Evolutionary conservation across 352 stramenopile genomes (phyloP).

Genomic region (Achlya hypogyna): DNA sequence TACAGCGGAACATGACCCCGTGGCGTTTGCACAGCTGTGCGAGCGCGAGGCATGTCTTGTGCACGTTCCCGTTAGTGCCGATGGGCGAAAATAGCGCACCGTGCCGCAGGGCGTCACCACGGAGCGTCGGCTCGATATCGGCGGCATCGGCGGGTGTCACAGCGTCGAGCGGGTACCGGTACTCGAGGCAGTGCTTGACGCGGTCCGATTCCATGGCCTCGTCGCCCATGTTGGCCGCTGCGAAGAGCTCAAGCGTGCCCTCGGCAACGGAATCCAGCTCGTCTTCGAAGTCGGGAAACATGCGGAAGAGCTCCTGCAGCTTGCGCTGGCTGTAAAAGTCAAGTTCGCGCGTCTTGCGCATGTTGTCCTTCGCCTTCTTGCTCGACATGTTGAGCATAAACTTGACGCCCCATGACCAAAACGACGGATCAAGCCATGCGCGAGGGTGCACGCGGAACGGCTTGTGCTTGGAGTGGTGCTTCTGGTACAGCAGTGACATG

Average conservation of each 20-base stretch:
- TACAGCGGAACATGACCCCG: constrained; percentile 84
- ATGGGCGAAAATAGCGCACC: constrained; percentile 72
- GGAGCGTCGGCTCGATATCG: constrained; percentile 59
- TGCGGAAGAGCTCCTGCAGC: constrained; percentile 60
- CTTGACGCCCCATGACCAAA: constrained; percentile 81
- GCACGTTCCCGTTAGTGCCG: constrained; percentile 72
- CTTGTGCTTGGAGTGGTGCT: constrained; percentile 40
- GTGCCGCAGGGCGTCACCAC: constrained; percentile 40
- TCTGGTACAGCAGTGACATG: constrained; percentile 51
- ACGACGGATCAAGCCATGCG: constrained; percentile 63
- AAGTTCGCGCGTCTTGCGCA: constrained; percentile 67
- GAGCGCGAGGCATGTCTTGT: constrained; percentile 82
- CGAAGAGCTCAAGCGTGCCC: constrained; percentile 76
- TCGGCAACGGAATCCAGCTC: constrained; percentile 80
- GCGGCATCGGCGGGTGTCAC: constrained; percentile 40
- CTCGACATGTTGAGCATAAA: constrained; percentile 82
- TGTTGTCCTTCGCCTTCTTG: constrained; percentile 58
- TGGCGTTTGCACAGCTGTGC: constrained; percentile 71
- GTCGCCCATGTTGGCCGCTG: constrained; percentile 37
- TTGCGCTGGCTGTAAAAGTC: constrained; percentile 84
- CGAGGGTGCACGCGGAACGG: constrained; percentile 13
- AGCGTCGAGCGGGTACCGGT: constrained; percentile 68
- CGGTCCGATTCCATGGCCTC: constrained; percentile 65
- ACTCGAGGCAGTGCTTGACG: constrained; percentile 50
- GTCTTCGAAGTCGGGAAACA: constrained; percentile 67